phyloP scores from a whole-genome alignment of 495 filamentous ascomycete genomes.

The Melanomma pulvis-pyrius region DNA sequence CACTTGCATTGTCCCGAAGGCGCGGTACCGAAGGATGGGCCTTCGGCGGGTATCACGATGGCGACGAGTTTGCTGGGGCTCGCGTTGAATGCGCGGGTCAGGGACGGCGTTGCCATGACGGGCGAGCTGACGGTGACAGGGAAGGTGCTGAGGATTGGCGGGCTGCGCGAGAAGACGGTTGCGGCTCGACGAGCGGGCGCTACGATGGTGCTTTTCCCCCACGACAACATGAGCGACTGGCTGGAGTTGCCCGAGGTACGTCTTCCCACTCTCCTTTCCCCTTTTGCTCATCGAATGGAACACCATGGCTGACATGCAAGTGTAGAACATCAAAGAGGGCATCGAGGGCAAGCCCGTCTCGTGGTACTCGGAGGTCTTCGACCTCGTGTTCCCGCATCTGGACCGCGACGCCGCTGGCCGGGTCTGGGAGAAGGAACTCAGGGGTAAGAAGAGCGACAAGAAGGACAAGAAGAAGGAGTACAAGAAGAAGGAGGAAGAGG shows the following conservation, averaged over 20 bases:
- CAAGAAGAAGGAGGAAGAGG: slow-evolving; percentile 47
- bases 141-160: slow-evolving; percentile 95
- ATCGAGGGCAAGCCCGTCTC: slow-evolving; percentile 84
- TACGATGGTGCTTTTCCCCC: slow-evolving; percentile 92
- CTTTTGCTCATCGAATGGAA: not conserved
- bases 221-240: slow-evolving; percentile 95
- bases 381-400: slow-evolving; percentile 82
- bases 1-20: slow-evolving; percentile 98
- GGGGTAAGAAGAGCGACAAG: slow-evolving; percentile 59
- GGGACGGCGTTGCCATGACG: slow-evolving; percentile 95
- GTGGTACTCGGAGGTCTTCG: slow-evolving; percentile 95
- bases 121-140: slow-evolving; percentile 97
- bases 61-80: slow-evolving; percentile 86
- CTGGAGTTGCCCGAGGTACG: slow-evolving; percentile 94
- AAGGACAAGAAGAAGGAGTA: slow-evolving; percentile 48
- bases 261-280: slow-evolving; percentile 17
- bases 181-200: slow-evolving; percentile 92
- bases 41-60: slow-evolving; percentile 96
- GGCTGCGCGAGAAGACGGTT: slow-evolving; percentile 97
- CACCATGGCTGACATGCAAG: slow-evolving; percentile 42
- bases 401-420: slow-evolving; percentile 72
- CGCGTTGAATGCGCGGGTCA: slow-evolving; percentile 73
- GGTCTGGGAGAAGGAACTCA: slow-evolving; percentile 72
- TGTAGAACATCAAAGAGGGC: slow-evolving; percentile 93
- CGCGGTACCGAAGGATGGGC: slow-evolving; percentile 93